Base-by-base conservation (phyloP, 176 grass and related monocot genomes). In the Cenchrus purpureus region DNA sequence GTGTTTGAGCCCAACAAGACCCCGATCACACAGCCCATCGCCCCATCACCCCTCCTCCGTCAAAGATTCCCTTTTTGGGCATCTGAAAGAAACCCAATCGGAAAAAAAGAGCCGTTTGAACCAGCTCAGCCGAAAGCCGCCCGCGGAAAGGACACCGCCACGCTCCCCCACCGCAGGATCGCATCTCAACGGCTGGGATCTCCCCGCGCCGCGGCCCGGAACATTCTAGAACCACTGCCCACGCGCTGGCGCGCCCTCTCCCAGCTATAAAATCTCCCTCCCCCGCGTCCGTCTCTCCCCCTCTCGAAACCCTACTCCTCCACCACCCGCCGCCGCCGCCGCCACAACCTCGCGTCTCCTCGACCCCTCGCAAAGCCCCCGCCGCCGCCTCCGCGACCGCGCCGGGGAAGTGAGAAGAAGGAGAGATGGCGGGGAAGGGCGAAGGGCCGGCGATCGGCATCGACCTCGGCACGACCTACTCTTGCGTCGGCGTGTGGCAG, bases 381-480 rank as follows among this genome's bases (percentile, higher is more conserved):
- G 0, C 15, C 10, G 14, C 65, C 65, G 45, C 31, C 3, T 0
- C 15, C 10, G 22, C 77, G 12, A 61, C 55, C 57, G 16, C 32
- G 37, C 37, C 37, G 37, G 37, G 37, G 37, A 69, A 87, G 43
- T 2, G 45, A 51, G 58, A 4, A n/a, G 15, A 17, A 55, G 53
- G 16, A 15, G 89, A 54, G 69, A 91, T 87, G 89, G 85, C 85
- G 72, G 90, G 78, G 13, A 95, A 93, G 71, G 92, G 88, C 32
- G 92, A 98, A 1, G 95, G 92, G 28, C 95, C 92, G 75, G 95
- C 95, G 7, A 97, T 97, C 63, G 95, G 95, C 77, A 97, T 97
- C 86, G 95, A 97, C 63, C 90, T 97, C 37, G 95, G 95, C 65
- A 95, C 95, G 17, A 97, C 95, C n/a, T 97, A 97, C 86, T 97